Conservation (phyloP, 768 basidiomycete species). For the Calvatia gigantea region DNA sequence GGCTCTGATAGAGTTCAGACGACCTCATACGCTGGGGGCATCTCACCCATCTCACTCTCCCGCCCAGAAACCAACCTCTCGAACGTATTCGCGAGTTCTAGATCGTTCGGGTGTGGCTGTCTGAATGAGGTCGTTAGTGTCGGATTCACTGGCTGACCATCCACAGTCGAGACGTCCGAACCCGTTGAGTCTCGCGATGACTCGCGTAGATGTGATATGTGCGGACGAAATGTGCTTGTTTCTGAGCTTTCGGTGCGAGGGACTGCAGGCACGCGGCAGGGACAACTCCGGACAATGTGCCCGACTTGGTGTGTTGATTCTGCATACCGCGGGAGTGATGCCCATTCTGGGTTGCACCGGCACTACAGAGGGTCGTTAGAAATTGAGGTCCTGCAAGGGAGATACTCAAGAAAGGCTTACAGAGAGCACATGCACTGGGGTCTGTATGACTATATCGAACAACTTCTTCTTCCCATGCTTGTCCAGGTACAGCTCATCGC, state of each 20-base stretch:
- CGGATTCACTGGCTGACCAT: constrained; percentile 31
- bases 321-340: constrained; percentile 74
- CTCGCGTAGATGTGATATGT: constrained; percentile 25
- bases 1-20: neutral
- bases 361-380: constrained; percentile 41
- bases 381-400: neutral
- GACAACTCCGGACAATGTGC: constrained; percentile 37
- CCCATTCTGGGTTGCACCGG: constrained; percentile 78
- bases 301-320: constrained; percentile 37
- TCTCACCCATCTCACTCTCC: constrained; percentile 78
- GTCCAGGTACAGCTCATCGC: constrained; percentile 64
- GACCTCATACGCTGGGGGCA: constrained; percentile 68
- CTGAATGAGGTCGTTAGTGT: constrained; percentile 26
- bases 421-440: constrained; percentile 83
- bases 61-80: constrained; percentile 82
- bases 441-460: constrained; percentile 85
- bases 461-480: constrained; percentile 74
- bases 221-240: constrained; percentile 9
- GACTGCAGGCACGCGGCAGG: constrained; percentile 33
- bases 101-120: constrained; percentile 21
- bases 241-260: constrained; percentile 12
- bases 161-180: constrained; percentile 32
- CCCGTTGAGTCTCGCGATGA: constrained; percentile 31
- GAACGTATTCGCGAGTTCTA: constrained; percentile 33
- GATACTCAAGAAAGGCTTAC: constrained; percentile 36